Base-by-base conservation (phyloP, 2,329 filamentous ascomycete genomes). In the Xylariaceae sp. region DNA sequence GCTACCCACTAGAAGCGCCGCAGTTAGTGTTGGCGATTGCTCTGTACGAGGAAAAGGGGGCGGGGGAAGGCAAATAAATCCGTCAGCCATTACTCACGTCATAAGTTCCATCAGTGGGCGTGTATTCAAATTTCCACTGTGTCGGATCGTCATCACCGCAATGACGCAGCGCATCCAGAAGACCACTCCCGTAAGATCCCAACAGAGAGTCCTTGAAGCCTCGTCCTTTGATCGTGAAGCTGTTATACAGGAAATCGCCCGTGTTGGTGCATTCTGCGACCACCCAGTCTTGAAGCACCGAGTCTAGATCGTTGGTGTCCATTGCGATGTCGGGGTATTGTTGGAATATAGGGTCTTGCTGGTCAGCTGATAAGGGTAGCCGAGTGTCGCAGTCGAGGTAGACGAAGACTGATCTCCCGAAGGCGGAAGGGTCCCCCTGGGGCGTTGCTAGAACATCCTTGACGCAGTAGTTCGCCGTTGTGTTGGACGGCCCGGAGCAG, bases 31-130 rank as follows among this genome's bases (percentile, higher is more conserved):
- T n/a, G n/a, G n/a, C n/a, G n/a, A n/a, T n/a, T n/a, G n/a, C n/a
- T n/a, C n/a, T n/a, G n/a, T n/a, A n/a, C n/a, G n/a, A n/a, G n/a
- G n/a, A n/a, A n/a, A n/a, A n/a, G n/a, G n/a, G n/a, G n/a, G n/a
- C n/a, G n/a, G n/a, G n/a, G n/a, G n/a, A n/a, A n/a, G n/a, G n/a
- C n/a, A n/a, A n/a, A n/a, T n/a, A n/a, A n/a, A n/a, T n/a, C n/a
- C n/a, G n/a, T n/a, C n/a, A n/a, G n/a, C n/a, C n/a, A 44, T 40
- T 11, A 7, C 6, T 43, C 47, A 49, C n/a, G 41, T 50, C 48
- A 32, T 40, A 50, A 17, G 44, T 6, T 33, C 17, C 22, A 39
- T 50, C 44, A 22, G 37, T 25, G 20, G 40, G 44, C 20, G 45
- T 48, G 14, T 48, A 50, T 25, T 45, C 23, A 23, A 50, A 50